Conservation (phyloP, 2,329 filamentous ascomycete species). For the Fusarium devonianum region DNA sequence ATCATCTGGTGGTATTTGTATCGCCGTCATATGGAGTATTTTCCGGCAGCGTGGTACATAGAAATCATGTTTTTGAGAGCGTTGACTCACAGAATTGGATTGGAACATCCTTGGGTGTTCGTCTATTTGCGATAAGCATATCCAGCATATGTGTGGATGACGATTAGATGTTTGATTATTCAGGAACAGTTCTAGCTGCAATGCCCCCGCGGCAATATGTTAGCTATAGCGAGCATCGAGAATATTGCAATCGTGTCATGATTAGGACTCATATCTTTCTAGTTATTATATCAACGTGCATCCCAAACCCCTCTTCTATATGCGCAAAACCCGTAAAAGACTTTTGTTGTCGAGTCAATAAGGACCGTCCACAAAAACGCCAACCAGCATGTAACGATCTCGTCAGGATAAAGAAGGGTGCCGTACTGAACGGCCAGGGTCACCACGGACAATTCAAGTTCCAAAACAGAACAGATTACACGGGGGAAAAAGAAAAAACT, state of each 20-base stretch:
- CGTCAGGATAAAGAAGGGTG: slow-evolving; percentile 29
- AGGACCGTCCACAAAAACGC: slow-evolving; percentile 38
- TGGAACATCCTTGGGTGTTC: no score
- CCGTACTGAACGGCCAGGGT: slow-evolving; percentile 17
- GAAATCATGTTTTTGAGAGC: neutral
- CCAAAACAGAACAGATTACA: slow-evolving; percentile 22
- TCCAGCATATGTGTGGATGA: neutral
- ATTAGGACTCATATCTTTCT: slow-evolving; percentile 39
- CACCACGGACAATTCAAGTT: slow-evolving; percentile 25
- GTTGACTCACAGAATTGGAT: neutral
- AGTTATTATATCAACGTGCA: slow-evolving; percentile 38
- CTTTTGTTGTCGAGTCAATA: slow-evolving; percentile 39
- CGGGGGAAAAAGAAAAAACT: no score
- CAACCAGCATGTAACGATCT: slow-evolving; percentile 38
- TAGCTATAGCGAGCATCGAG: neutral
- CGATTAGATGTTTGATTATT: neutral
- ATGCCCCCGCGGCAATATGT: neutral
- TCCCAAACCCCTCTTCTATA: slow-evolving; percentile 39
- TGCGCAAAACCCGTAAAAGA: slow-evolving; percentile 32
- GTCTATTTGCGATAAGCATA: neutral
- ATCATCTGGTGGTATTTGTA: slow-evolving; percentile 15
- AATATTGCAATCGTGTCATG: slow-evolving; percentile 13
- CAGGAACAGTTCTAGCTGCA: neutral
- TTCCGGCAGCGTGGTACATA: neutral
- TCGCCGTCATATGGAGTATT: slow-evolving; percentile 7